A percentile compares a stretch with the other conserved stretches of the same genome.
Evolutionary conservation across 139 green algal species (phyloP).

Genomic region (Coelastrella sp.): DNA sequence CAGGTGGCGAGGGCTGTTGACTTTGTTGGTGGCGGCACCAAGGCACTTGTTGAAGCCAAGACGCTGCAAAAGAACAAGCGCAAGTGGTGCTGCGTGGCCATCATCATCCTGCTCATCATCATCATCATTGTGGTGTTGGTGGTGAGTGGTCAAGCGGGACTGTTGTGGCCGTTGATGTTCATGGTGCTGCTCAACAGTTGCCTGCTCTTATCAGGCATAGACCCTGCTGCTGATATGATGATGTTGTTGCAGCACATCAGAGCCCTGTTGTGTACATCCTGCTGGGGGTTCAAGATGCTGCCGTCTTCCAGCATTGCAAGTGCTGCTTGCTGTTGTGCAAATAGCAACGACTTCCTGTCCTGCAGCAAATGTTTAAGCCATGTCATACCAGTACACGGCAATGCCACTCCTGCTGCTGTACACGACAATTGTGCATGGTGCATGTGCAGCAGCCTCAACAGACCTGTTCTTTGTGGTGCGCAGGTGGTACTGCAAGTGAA

Average conservation of each 20-base stretch:
- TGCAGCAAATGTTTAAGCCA: too few species aligned
- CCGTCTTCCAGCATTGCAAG: background rate
- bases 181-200: too few species aligned
- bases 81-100: constrained; percentile 94
- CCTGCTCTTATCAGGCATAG: too few species aligned
- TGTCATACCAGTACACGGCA: too few species aligned
- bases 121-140: constrained; percentile 82
- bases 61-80: constrained; percentile 92
- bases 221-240: too few species aligned
- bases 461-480: background rate
- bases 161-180: background rate
- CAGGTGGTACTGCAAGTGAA: background rate
- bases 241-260: too few species aligned
- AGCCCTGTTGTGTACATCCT: too few species aligned
- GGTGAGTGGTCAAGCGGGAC: constrained; percentile 43
- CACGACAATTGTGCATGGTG: background rate
- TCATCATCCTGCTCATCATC: constrained; percentile 92
- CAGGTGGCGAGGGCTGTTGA: constrained; percentile 86
- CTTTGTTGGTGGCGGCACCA: constrained; percentile 87
- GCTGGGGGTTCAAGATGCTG: background rate
- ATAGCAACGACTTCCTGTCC: too few species aligned
- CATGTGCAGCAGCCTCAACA: background rate
- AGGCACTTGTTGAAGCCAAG: constrained; percentile 87
- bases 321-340: background rate
- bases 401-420: too few species aligned